Conservation (phyloP, 352 stramenopile species). For the Plasmopara muralis region DNA sequence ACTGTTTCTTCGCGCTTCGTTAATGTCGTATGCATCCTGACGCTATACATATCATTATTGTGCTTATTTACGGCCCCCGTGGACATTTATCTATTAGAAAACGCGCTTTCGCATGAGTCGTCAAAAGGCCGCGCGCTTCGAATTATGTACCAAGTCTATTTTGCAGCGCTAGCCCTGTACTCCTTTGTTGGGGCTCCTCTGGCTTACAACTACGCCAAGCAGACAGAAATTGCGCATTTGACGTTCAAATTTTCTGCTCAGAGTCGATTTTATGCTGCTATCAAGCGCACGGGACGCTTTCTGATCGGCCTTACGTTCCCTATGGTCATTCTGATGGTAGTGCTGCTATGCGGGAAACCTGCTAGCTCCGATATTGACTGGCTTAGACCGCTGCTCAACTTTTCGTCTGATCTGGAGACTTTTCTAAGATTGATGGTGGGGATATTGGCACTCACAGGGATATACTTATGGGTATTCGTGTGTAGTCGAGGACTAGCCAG, state of each 20-base stretch:
- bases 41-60: slow-evolving; percentile 64
- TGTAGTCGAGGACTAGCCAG: slow-evolving; percentile 60
- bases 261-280: slow-evolving; percentile 47
- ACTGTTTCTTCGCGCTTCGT: slow-evolving; percentile 65
- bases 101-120: slow-evolving; percentile 52
- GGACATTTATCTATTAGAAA: slow-evolving; percentile 75
- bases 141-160: slow-evolving; percentile 68
- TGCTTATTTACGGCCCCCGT: slow-evolving; percentile 75
- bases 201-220: slow-evolving; percentile 75
- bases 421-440: slow-evolving; percentile 67
- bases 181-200: slow-evolving; percentile 68
- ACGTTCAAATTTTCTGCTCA: slow-evolving; percentile 54
- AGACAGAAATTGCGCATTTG: slow-evolving; percentile 80
- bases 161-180: slow-evolving; percentile 51
- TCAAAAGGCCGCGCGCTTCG: slow-evolving; percentile 45
- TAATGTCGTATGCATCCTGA: slow-evolving; percentile 55
- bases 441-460: slow-evolving; percentile 59
- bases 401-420: slow-evolving; percentile 67
- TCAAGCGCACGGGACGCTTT: slow-evolving; percentile 74
- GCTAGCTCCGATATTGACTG: slow-evolving; percentile 71
- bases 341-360: slow-evolving; percentile 73
- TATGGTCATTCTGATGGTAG: slow-evolving; percentile 55
- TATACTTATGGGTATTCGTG: slow-evolving; percentile 78
- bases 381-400: slow-evolving; percentile 71
- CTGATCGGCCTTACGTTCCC: slow-evolving; percentile 59